Evolutionary conservation across 495 filamentous ascomycete genomes (phyloP).

Genomic region (Mytilinidion resinicola): DNA sequence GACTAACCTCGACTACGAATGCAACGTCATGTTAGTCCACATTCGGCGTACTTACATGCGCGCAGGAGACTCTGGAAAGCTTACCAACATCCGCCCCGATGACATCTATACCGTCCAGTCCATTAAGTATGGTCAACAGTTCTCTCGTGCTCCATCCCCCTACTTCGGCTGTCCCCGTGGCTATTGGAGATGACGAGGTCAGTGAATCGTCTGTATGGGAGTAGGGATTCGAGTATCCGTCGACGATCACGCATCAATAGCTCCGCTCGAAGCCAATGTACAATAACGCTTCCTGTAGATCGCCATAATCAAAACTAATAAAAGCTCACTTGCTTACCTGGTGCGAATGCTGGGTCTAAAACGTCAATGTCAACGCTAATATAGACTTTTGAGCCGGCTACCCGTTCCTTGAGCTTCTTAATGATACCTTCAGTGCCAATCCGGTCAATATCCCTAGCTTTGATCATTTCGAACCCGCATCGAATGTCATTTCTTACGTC

Average conservation of each 20-base stretch:
- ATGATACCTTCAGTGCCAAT: conserved; percentile 34
- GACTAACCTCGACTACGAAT: conserved; percentile 43
- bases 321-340: conserved; percentile 21
- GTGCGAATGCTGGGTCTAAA: conserved; percentile 40
- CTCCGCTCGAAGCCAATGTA: background rate
- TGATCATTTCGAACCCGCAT: conserved; percentile 45
- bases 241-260: background rate
- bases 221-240: background rate
- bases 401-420: conserved; percentile 30
- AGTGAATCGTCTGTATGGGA: background rate
- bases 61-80: conserved; percentile 9
- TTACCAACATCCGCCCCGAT: conserved; percentile 39
- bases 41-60: too few relatives aligned
- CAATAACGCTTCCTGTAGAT: background rate
- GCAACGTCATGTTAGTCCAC: background rate
- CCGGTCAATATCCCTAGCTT: conserved; percentile 35
- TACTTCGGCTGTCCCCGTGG: conserved; percentile 38
- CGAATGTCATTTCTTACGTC: conserved; percentile 45
- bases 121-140: conserved; percentile 38
- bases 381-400: conserved; percentile 33
- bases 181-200: conserved; percentile 13
- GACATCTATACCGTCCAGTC: conserved; percentile 34
- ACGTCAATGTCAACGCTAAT: conserved; percentile 42
- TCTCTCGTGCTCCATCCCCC: conserved; percentile 40
- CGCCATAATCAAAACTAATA: background rate